Evolutionary conservation across 140 eudicot species (phyloP), one percentile per base, ranked within the genome.

Genomic region (Senecio squalidus): DNA sequence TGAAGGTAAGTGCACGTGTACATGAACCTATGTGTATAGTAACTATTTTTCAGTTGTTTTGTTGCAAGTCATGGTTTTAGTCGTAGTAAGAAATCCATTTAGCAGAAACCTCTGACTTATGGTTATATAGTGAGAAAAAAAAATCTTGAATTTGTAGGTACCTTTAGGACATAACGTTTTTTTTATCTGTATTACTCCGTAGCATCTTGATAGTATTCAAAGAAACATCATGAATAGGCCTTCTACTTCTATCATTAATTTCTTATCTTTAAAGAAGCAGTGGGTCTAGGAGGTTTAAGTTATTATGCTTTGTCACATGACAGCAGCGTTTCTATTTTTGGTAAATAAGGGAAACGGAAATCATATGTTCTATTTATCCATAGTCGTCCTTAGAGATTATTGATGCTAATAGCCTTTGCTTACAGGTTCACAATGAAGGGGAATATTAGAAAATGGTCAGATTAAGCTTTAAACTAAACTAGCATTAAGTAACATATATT

Each of bases 1-100:
- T 87, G 49, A 85, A 85, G 97, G 95, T 83, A 18, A 29, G 31
- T 15, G 15, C 20, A 14, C 6, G 51, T 18, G 25, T 51, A 14
- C 36, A 4, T 25, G 9, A 23, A 23, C 20, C 9, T 5, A 31
- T 51, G 9, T 4, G 23, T 23, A 38, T 45, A 7, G 20, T 51
- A 50, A 21, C 60, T 51, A 16, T 26, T 10, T 25, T 39, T 16
- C 11, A 10, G 21, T 39, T 39, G 51, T 27, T 36, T 53, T 4
- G 56, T 26, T 25, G 22, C 15, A 26, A 51, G 5, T 54, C 41
- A 17, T 27, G 60, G 4, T 58, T 58, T 22, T 31, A 33, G 33
- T 36, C 50, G 9, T 29, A 20, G 30, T 61, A 18, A 3, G 43
- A 45, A 26, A 17, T 17, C 18, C 26, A 27, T 44, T 61, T 61